Percentiles rank a stretch among this genome's conserved stretches.
Evolutionary conservation across 2,329 filamentous ascomycete species (phyloP).

Genomic region (Aureobasidium lini): DNA sequence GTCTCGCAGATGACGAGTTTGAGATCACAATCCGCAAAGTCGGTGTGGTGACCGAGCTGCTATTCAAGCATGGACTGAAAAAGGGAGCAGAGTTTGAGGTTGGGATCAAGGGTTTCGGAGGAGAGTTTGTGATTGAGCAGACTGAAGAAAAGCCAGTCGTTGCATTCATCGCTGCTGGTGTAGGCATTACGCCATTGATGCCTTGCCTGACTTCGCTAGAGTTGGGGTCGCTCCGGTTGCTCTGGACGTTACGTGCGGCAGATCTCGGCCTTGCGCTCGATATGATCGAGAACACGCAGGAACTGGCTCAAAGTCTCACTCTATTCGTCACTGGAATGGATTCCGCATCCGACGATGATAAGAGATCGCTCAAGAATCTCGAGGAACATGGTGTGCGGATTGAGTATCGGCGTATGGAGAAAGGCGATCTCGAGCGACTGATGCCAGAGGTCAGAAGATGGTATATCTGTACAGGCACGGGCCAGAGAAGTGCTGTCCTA

Average conservation of each 20-base stretch:
- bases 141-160: constrained; percentile 31
- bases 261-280: constrained; percentile 60
- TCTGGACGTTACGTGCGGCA: constrained; percentile 59
- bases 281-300: constrained; percentile 45
- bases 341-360: constrained; percentile 15
- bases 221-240: constrained; percentile 43
- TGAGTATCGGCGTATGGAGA: constrained; percentile 39
- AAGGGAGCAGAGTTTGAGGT: constrained; percentile 45
- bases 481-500: constrained; percentile 42
- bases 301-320: constrained; percentile 45
- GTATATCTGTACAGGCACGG: constrained; percentile 53
- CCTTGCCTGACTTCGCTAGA: constrained; percentile 33
- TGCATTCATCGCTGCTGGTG: constrained; percentile 66
- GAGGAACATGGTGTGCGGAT: constrained; percentile 30
- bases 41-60: constrained; percentile 58
- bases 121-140: constrained; percentile 43
- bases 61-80: constrained; percentile 42
- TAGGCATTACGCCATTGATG: constrained; percentile 78
- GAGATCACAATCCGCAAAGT: constrained; percentile 66
- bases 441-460: constrained; percentile 36
- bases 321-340: constrained; percentile 57
- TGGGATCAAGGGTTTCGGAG: constrained; percentile 66
- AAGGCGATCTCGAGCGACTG: constrained; percentile 37
- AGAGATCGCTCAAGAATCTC: constrained; percentile 36
- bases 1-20: constrained; percentile 41